Evolutionary conservation across 164 flowering plant genomes (phyloP), one percentile per base, ranked within the genome.

Genomic region (Kalanchoe fedtschenkoi): DNA sequence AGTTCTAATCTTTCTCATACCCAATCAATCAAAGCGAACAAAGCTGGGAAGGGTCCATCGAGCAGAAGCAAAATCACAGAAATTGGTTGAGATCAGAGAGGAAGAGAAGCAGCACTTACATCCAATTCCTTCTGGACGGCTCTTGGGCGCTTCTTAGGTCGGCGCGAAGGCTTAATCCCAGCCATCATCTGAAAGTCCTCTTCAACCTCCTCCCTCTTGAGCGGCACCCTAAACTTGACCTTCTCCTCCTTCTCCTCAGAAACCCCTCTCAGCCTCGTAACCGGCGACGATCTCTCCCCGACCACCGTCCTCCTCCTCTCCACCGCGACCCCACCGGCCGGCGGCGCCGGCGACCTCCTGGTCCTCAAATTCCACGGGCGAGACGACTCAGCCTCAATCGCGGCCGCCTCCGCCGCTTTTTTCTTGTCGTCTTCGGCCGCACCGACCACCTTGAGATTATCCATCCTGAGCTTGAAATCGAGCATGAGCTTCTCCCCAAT

Each of bases 101-200:
- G 7, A 21, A 58, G 5, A 58, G n/a, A 46, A 56, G 21, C 10
- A 21, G 51, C 28, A 62, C 83, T 80, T 78, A 87, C 96, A 75
- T 87, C 92, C 32, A 85, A 10, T 67, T 77, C 71, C 43, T 70
- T 80, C 83, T 84, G 95, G 11, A 82, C 66, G 46, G 1, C 66
- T 46, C 65, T 80, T 0, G 76, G 47, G 62, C 86, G 71, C 80
- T 83, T 90, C 82, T 79, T 86, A 1, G 98, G 96, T 67, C 91
- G 62, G 41, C 96, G 70, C 9, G 85, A 69, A 0, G 92, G 92
- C 61, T 77, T 71, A 14, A 71, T 77, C 14, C 91, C 91, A 1
- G 70, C 38, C 62, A 87, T 65, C 58, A 29, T 72, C 63, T 72
- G 58, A 65, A 83, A 82, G 76, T 92, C 98, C 54, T 82, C 89